Base-by-base conservation (phyloP, 73 alveolate genomes). In the Paraurostyla sp. region DNA sequence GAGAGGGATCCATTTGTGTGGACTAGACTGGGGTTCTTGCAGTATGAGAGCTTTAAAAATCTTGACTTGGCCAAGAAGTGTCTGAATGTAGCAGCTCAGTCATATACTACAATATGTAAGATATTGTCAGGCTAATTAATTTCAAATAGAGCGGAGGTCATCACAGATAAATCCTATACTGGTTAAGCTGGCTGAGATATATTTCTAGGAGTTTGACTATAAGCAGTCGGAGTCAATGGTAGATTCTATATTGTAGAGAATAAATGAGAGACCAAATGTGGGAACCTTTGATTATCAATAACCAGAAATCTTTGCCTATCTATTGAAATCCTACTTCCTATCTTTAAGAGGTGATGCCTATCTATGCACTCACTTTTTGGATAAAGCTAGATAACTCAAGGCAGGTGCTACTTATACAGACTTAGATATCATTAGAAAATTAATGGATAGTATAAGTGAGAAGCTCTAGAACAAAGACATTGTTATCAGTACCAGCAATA, bases 181-280 rank as follows among this genome's bases (percentile, higher is more conserved):
- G 32, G 45, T 78, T 23, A 78, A 78, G 50, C 62, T 78, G 13
- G 89, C 89, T 23, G 89, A 78, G 62, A 59, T 78, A 1, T 54
- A 56, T 16, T 78, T 78, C 40, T 9, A 32, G 13, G 80, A 78
- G 2, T 78, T 42, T 38, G 78, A 78, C 40, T 78, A n/a, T 43
- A 51, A 54, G 50, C 49, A 46, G 3, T 51, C 63, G 0, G 89
- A 78, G 46, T 20, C 11, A 29, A 36, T 78, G 78, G 58, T 49
- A 1, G 89, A 78, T 41, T 50, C 89, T 0, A 78, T 78, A 11
- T 22, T 73, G 7, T 51, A 43, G 3, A 45, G 87, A 48, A 29
- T 1, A 6, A 48, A 45, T 50, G 32, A 16, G 22, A 23, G 48
- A 45, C 43, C 40, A 16, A 56, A 23, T 27, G 11, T 7, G 11